Base-by-base conservation (phyloP, 371 early-diverging fungal genomes). In the Mucor racemosus region DNA sequence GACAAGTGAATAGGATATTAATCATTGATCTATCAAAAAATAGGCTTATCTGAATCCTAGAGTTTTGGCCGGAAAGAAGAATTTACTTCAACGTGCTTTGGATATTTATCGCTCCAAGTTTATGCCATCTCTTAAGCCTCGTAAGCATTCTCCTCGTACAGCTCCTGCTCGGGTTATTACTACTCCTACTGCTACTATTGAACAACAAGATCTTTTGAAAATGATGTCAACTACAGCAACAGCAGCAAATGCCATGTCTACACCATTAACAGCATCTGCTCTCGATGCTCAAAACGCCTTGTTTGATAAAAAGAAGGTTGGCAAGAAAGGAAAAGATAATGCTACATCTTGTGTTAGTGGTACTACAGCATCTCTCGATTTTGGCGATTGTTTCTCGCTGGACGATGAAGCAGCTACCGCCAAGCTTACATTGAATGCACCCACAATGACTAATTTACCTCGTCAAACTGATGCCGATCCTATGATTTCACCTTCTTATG, bases 321-420 rank as follows among this genome's bases (percentile, higher is more conserved):
- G 26, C 26, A 26, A 26, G 26, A 66, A 46, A 40, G 34, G 7
- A 13, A 68, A 62, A 19, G 55, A 63, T 60, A 39, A 15, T 10
- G 33, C 44, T 48, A 19, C 48, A 5, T 42, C 15, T 15, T 14
- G 42, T 42, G 42, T 15, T 15, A 42, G n/a, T 11, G 26, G 26
- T 38, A 60, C 78, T 1, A 78, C 81, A 17, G 68, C 68, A 15
- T 69, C 78, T 33, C 68, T 77, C 35, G 77, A 76, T 44, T 77
- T 81, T 60, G 73, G 69, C 21, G 77, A 78, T 62, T 81, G 81
- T 57, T 78, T 81, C 73, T 81, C 79, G 71, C 76, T 78, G 74
- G 76, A 69, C 68, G 81, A 78, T 41, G 77, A 78, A 60, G 66
- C 54, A 46, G n/a, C 38, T 35, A 64, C 40, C 15, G 19, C 35